phyloP scores from a whole-genome alignment of 2,329 filamentous ascomycete genomes.

The Teratosphaeria pseudoeucalypti region DNA sequence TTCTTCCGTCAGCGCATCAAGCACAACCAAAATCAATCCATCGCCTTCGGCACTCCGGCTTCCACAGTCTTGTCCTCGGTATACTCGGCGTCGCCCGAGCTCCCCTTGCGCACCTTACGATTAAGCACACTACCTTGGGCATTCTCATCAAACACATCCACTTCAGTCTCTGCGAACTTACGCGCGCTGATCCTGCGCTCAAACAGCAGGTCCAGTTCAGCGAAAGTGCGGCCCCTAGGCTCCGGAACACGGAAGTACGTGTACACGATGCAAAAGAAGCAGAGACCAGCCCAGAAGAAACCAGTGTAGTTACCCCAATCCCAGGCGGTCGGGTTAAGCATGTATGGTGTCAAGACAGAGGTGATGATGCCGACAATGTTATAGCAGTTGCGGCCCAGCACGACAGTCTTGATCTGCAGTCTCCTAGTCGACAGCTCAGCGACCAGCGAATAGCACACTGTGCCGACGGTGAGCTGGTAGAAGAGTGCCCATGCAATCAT shows the following conservation, averaged over 20 bases:
- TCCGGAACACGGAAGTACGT: slow-evolving; percentile 50
- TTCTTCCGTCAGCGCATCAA: neutral
- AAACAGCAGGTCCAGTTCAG: slow-evolving; percentile 77
- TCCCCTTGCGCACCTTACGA: slow-evolving; percentile 9
- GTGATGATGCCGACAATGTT: slow-evolving; percentile 75
- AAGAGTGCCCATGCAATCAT: slow-evolving; percentile 75
- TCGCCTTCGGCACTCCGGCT: neutral
- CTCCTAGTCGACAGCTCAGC: slow-evolving; percentile 73
- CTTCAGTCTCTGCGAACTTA: slow-evolving; percentile 53
- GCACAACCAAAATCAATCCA: neutral
- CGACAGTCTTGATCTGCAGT: slow-evolving; percentile 84
- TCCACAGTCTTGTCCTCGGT: slow-evolving; percentile 2
- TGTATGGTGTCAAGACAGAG: slow-evolving; percentile 76
- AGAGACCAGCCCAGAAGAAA: slow-evolving; percentile 79
- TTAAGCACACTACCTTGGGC: slow-evolving; percentile 22
- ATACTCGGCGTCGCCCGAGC: slow-evolving; percentile 6
- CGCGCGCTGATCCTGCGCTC: slow-evolving; percentile 61
- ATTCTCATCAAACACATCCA: slow-evolving; percentile 44
- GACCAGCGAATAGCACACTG: slow-evolving; percentile 81
- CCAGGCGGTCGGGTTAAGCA: slow-evolving; percentile 82
- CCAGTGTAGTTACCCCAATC: slow-evolving; percentile 80
- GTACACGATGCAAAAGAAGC: slow-evolving; percentile 71
- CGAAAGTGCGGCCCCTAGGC: slow-evolving; percentile 60
- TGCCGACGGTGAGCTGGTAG: slow-evolving; percentile 81
- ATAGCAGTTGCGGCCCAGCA: slow-evolving; percentile 66